phyloP scores from a whole-genome alignment of 257 asterid genomes.

The Plantago ovata region DNA sequence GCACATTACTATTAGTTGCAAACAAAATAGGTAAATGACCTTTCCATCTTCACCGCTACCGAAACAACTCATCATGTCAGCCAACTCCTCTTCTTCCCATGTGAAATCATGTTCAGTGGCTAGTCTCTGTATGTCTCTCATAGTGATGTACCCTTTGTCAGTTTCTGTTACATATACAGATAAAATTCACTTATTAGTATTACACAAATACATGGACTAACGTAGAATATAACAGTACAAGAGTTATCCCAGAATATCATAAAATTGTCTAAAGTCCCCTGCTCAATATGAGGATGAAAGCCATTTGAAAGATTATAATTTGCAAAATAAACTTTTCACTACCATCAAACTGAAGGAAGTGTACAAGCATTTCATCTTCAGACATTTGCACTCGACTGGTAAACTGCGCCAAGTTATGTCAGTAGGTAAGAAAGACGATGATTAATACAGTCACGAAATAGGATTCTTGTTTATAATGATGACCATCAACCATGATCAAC shows the following conservation, averaged over 20 bases:
- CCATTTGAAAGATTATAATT: background rate
- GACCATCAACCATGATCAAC: conserved; percentile 18
- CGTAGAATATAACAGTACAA: too few relatives aligned
- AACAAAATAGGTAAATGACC: conserved; percentile 32
- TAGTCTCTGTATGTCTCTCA: conserved; percentile 59
- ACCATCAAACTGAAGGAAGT: conserved; percentile 95
- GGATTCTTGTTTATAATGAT: too few relatives aligned
- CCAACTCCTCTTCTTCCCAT: conserved; percentile 81
- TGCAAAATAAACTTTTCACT: conserved; percentile 24
- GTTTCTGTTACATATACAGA: conserved; percentile 42
- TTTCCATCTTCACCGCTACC: conserved; percentile 79
- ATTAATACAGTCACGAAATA: too few relatives aligned
- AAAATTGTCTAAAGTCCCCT: too few relatives aligned
- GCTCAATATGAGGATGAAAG: too few relatives aligned
- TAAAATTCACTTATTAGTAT: conserved; percentile 14
- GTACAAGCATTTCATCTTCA: conserved; percentile 77
- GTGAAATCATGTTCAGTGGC: conserved; percentile 79
- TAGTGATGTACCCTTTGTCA: conserved; percentile 58
- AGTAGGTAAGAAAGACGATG: conserved; percentile 8
- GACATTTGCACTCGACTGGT: conserved; percentile 77
- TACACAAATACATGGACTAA: conserved; percentile 9
- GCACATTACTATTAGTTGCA: background rate
- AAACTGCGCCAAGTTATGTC: conserved; percentile 36
- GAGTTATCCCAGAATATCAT: too few relatives aligned
- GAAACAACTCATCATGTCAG: conserved; percentile 67